These are phyloP conservation scores for Arachis stenosperma DNA, from an alignment of 306 rosid genomes.

Conservation along the genomic window DNA sequence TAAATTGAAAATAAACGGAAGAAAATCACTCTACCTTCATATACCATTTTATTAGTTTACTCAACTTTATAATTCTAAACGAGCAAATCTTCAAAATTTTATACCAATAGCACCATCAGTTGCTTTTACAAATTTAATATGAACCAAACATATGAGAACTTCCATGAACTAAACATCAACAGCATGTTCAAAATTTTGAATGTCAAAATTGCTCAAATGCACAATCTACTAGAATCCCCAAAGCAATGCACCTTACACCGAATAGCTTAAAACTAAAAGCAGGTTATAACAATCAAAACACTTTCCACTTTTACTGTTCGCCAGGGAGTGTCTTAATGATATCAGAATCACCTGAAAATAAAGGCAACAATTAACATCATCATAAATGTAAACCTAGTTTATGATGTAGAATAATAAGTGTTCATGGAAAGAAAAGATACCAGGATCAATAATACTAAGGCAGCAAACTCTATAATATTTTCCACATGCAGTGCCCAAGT, in stretches of 20 bases:
- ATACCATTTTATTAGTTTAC: no score
- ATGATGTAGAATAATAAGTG: neutral
- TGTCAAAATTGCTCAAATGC: slow-evolving; percentile 42
- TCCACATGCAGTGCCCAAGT: slow-evolving; percentile 86
- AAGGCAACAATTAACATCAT: neutral
- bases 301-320: slow-evolving; percentile 38
- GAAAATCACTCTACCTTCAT: no score
- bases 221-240: slow-evolving; percentile 17
- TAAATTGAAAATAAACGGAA: no score
- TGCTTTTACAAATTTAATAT: no score
- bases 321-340: slow-evolving; percentile 54
- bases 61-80: no score
- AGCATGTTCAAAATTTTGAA: neutral
- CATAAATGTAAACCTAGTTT: neutral
- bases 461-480: slow-evolving; percentile 89
- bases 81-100: no score
- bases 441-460: slow-evolving; percentile 84
- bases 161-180: neutral
- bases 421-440: slow-evolving; percentile 32
- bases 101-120: no score
- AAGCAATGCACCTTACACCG: slow-evolving; percentile 27
- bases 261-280: slow-evolving; percentile 28
- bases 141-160: no score
- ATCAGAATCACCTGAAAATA: slow-evolving; percentile 58
- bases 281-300: slow-evolving; percentile 8